Evolutionary conservation across 2,329 filamentous ascomycete genomes (phyloP).

Genomic region (Ceratocystis lukuohia): DNA sequence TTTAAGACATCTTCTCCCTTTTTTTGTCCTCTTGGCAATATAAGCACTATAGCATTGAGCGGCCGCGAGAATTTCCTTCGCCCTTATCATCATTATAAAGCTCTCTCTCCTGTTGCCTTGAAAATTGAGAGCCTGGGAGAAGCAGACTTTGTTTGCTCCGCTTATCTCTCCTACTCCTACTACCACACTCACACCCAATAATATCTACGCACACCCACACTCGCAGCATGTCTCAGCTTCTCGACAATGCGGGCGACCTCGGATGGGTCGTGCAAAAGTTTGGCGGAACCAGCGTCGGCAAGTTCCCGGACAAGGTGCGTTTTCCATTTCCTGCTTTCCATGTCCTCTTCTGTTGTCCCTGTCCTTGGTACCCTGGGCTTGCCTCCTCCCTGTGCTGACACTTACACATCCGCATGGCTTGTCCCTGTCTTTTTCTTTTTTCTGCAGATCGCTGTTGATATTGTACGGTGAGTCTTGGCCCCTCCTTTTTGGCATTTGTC

Average conservation of each 20-base stretch:
- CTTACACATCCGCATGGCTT: neutral
- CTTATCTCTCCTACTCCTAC: no score
- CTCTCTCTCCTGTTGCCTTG: no score
- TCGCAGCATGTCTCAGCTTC: conserved; percentile 12
- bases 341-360: neutral
- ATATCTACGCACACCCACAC: neutral
- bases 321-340: neutral
- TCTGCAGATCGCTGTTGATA: conserved; percentile 31
- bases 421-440: neutral
- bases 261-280: conserved; percentile 90
- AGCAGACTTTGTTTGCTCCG: no score
- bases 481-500: neutral
- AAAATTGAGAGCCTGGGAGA: no score
- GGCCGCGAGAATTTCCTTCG: neutral
- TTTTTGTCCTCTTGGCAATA: neutral
- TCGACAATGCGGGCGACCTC: conserved; percentile 29
- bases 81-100: neutral
- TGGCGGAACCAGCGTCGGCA: conserved; percentile 88
- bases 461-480: conserved; percentile 29
- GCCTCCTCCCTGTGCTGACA: neutral
- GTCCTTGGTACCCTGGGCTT: no score
- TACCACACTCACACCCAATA: neutral
- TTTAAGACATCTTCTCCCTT: neutral
- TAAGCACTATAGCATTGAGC: no score
- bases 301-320: conserved; percentile 62